Evolutionary conservation across 306 rosid species (phyloP).

Genomic region (Medicago arabica): DNA sequence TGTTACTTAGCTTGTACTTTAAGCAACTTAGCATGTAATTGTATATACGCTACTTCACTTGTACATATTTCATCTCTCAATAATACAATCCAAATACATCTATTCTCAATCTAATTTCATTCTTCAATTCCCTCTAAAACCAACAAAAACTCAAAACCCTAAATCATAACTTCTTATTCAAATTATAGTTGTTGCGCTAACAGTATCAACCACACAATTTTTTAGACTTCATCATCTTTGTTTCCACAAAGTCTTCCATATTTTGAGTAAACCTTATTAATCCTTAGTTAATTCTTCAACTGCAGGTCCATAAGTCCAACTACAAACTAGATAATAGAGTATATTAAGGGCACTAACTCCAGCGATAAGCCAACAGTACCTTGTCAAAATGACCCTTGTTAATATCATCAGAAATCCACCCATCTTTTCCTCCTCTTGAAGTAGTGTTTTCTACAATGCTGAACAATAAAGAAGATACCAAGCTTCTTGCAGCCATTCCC

Average conservation of each 20-base stretch:
- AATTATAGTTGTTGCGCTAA: too few relatives aligned
- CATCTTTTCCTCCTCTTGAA: constrained; percentile 62
- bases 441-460: constrained; percentile 52
- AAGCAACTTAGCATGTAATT: too few relatives aligned
- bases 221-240: not conserved
- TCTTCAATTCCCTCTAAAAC: too few relatives aligned
- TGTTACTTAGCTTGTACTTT: too few relatives aligned
- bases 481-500: constrained; percentile 62
- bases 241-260: too few relatives aligned
- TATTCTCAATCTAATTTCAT: too few relatives aligned
- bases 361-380: constrained; percentile 62
- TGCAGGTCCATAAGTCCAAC: constrained; percentile 76
- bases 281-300: constrained; percentile 38
- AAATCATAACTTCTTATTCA: too few relatives aligned
- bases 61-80: too few relatives aligned
- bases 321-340: constrained; percentile 52
- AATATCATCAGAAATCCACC: constrained; percentile 66
- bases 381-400: constrained; percentile 65
- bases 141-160: too few relatives aligned
- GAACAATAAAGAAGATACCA: constrained; percentile 56
- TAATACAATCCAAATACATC: too few relatives aligned
- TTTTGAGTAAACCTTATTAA: not conserved
- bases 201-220: not conserved
- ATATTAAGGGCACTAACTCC: constrained; percentile 52
- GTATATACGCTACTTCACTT: too few relatives aligned